Conservation (phyloP, 805 yeast genomes). For the Pichia exigua region DNA sequence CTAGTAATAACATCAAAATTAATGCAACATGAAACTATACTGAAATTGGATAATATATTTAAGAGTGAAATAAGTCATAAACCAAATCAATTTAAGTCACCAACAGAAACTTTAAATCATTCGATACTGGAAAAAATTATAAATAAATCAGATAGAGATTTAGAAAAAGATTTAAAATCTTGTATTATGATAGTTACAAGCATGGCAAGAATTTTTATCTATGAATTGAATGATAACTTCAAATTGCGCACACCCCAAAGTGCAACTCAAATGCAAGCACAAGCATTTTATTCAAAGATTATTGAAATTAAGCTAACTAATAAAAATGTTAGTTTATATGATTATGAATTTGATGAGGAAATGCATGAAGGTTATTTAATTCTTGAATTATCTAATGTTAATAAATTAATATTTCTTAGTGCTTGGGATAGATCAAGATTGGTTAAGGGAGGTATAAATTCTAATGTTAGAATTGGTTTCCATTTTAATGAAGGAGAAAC, state of each 20-base stretch:
- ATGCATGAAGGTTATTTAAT: constrained; percentile 54
- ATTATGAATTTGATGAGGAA: constrained; percentile 64
- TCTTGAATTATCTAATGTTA: constrained; percentile 50
- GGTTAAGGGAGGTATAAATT: constrained; percentile 27
- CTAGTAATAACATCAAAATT: constrained; percentile 22
- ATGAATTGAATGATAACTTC: constrained; percentile 27
- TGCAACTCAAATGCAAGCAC: constrained; percentile 33
- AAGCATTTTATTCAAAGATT: constrained; percentile 28
- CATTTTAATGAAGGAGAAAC: constrained; percentile 41
- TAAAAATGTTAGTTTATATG: constrained; percentile 63
- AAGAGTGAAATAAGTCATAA: constrained; percentile 28
- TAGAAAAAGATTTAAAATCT: constrained; percentile 26
- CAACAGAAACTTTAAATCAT: constrained; percentile 27
- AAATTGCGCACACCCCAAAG: constrained; percentile 26
- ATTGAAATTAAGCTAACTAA: constrained; percentile 39
- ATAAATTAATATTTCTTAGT: constrained; percentile 49
- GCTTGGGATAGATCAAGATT: constrained; percentile 32
- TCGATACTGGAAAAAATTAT: constrained; percentile 23
- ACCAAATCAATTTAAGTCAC: constrained; percentile 21
- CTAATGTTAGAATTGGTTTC: constrained; percentile 29
- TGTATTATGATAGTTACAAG: constrained; percentile 31
- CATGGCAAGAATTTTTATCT: constrained; percentile 29
- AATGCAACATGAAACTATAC: constrained; percentile 26
- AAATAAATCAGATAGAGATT: constrained; percentile 23
- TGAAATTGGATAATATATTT: constrained; percentile 27